These are phyloP conservation scores for Cicer arietinum DNA, from an alignment of 306 rosid genomes.

Conservation along the genomic window DNA sequence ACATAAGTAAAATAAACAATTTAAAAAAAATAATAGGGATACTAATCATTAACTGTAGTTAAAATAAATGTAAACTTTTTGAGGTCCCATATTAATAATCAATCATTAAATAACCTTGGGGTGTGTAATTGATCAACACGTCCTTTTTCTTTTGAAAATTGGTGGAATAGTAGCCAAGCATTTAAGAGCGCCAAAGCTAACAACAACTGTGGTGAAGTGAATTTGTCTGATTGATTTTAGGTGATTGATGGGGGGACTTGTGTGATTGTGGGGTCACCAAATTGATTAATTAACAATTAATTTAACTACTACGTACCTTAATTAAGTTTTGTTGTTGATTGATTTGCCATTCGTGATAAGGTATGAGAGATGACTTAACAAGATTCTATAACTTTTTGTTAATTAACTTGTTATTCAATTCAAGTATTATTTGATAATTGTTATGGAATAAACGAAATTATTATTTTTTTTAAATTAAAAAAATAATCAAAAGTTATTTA, in stretches of 20 bases:
- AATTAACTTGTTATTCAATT: not conserved
- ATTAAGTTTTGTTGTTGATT: conserved; percentile 18
- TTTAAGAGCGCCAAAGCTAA: conserved; percentile 16
- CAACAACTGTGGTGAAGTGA: conserved; percentile 26
- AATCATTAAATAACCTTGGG: conserved; percentile 19
- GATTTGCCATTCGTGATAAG: not conserved
- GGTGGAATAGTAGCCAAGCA: conserved; percentile 18
- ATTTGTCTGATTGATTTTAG: conserved; percentile 34
- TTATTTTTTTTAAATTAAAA: too few species aligned
- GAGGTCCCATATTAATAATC: conserved; percentile 29
- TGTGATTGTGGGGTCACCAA: conserved; percentile 25
- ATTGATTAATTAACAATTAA: conserved; percentile 9
- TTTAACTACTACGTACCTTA: not conserved
- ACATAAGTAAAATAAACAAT: not conserved
- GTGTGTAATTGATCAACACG: conserved; percentile 12
- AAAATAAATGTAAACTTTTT: conserved; percentile 16
- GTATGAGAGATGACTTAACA: not conserved
- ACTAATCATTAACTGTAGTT: conserved; percentile 29
- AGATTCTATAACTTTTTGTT: not conserved
- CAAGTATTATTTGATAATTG: not conserved
- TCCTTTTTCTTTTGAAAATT: not conserved
- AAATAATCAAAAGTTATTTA: too few species aligned
- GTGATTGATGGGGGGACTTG: not conserved
- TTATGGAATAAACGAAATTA: too few species aligned
- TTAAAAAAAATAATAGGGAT: not conserved